Evolutionary conservation across 805 yeast genomes (phyloP).

Genomic region (Candida sonorensis): DNA sequence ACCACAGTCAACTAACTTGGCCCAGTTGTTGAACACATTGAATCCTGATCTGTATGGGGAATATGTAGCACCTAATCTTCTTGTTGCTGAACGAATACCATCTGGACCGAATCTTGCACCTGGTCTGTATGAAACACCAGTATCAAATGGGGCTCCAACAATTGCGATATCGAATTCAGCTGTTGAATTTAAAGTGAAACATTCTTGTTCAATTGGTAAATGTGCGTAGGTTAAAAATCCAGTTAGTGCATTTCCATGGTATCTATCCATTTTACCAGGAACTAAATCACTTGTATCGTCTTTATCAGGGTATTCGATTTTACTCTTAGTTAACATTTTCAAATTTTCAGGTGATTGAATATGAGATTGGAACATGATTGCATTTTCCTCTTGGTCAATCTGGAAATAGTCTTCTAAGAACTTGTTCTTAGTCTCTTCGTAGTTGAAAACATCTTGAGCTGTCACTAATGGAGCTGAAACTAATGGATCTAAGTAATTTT

Average conservation of each 20-base stretch:
- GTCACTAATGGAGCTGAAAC: neutral
- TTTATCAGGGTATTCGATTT: constrained; percentile 12
- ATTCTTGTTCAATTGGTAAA: constrained; percentile 9
- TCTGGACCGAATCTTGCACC: constrained; percentile 54
- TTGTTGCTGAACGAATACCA: constrained; percentile 38
- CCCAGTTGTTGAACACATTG: constrained; percentile 29
- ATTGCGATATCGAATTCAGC: constrained; percentile 38
- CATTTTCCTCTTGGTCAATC: constrained; percentile 5
- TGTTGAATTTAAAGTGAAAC: constrained; percentile 10
- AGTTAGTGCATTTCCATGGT: constrained; percentile 15
- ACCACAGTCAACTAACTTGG: constrained; percentile 45
- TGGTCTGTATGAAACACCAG: constrained; percentile 45
- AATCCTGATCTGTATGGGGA: constrained; percentile 30
- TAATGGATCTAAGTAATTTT: no score
- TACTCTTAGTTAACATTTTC: constrained; percentile 3
- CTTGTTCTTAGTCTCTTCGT: constrained; percentile 11
- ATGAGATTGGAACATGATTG: constrained; percentile 5
- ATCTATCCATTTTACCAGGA: constrained; percentile 16
- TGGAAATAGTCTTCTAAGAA: constrained; percentile 15
- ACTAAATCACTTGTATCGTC: constrained; percentile 16
- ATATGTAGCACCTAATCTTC: constrained; percentile 34
- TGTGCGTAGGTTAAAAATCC: constrained; percentile 16
- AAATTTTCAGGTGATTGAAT: constrained; percentile 7
- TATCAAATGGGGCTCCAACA: constrained; percentile 52
- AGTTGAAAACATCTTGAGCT: constrained; percentile 1